Conservation (phyloP, 345 rosid species). For the Schrenkiella parvula region DNA sequence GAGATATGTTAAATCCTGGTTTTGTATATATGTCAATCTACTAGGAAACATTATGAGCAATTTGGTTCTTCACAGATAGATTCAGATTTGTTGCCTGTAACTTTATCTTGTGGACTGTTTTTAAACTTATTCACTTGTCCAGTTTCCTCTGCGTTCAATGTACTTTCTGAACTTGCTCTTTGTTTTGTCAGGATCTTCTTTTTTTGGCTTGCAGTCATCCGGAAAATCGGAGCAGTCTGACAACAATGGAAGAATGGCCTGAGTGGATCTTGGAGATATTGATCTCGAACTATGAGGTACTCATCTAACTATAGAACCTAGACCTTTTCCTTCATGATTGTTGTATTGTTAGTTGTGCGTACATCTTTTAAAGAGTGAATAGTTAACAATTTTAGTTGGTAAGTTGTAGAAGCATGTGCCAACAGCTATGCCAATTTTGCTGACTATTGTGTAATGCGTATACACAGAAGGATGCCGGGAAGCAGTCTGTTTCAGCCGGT, state of each 20-base stretch:
- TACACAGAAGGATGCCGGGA: constrained; percentile 67
- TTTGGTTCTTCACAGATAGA: constrained; percentile 8
- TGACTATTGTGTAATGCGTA: constrained; percentile 34
- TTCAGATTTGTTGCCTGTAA: neutral
- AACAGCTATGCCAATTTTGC: constrained; percentile 11
- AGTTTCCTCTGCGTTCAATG: constrained; percentile 20
- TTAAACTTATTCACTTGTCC: constrained; percentile 14
- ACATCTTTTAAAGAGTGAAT: constrained; percentile 1
- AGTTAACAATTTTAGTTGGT: neutral
- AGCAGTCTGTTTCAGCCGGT: constrained; percentile 46
- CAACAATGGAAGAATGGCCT: constrained; percentile 99
- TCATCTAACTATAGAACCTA: constrained; percentile 12
- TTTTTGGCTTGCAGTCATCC: constrained; percentile 99
- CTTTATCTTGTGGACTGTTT: constrained; percentile 2
- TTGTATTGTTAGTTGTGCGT: constrained; percentile 7
- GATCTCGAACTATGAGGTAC: constrained; percentile 88
- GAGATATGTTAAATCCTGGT: neutral
- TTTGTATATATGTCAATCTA: neutral
- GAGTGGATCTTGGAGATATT: constrained; percentile 97
- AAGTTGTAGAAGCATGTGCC: constrained; percentile 18
- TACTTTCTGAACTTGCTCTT: constrained; percentile 46
- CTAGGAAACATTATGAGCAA: neutral
- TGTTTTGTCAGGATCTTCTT: constrained; percentile 97
- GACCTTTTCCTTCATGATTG: constrained; percentile 3
- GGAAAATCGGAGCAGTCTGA: constrained; percentile 86